Base-by-base conservation (phyloP, 805 yeast genomes). In the Wickerhamomyces kurtzmanii region DNA sequence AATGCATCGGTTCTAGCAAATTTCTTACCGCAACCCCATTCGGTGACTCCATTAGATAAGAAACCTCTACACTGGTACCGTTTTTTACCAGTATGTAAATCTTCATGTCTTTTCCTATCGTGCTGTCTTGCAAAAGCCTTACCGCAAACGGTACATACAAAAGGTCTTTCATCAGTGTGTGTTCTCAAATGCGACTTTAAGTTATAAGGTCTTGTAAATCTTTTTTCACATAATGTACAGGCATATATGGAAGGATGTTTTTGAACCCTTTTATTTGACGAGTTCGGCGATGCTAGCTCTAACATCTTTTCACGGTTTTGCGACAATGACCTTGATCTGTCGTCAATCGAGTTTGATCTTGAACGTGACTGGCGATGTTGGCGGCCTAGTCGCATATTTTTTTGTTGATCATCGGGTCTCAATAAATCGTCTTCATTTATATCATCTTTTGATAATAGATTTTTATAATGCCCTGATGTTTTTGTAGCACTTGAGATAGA, bases 201-300 rank as follows among this genome's bases (percentile, higher is more conserved):
- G 48, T 91, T 91, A 52, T 91, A 91, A 0, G 96, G 95, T 31
- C 97, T 59, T 2, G 97, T 89, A 50, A 89, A 89, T 27, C 77
- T 60, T 53, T 85, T 86, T 22, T 75, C 86, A 54, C 98, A 89
- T 23, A 82, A 55, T 33, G 76, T 75, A 51, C 97, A 89, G 3
- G 79, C 79, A 52, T 71, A 82, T 7, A 73, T 65, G 15, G 82
- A 70, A 0, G 89, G 89, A 44, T 76, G 76, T 36, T 77, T 79
- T 41, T 79, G 85, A 6, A 68, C 60, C 15, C 82, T 53, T 45
- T 68, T 68, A 26, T 69, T 59, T 3, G 68, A 47, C 23, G 62
- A 65, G 17, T 62, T 59, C 0, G 82, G 74, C 8, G 74, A 60
- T 2, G 85, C 85, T 30, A 79, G 54, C 40, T 75, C 84, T 13